phyloP scores from a whole-genome alignment of 148 eudicot genomes.

The Rhododendron molle region DNA sequence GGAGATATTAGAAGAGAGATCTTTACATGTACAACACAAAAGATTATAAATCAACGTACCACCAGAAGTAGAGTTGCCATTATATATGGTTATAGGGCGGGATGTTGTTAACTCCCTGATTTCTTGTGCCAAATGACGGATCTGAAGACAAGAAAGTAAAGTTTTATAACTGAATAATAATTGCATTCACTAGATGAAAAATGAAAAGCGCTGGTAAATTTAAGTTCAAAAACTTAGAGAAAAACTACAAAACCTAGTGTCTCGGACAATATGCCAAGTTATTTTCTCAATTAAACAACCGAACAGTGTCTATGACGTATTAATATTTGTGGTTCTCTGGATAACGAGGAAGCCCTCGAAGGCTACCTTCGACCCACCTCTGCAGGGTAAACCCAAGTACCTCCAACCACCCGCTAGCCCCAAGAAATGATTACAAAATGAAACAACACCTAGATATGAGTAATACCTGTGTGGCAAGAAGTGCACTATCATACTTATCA shows the following conservation, averaged over 20 bases:
- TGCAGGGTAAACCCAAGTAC: neutral
- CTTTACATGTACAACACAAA: neutral
- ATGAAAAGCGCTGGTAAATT: neutral
- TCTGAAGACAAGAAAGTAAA: slow-evolving; percentile 34
- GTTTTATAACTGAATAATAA: neutral
- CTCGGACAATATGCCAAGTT: neutral
- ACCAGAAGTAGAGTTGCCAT: slow-evolving; percentile 54
- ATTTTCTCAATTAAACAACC: neutral
- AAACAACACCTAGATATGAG: neutral
- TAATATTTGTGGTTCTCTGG: neutral
- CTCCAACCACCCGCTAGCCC: neutral
- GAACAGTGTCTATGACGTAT: neutral
- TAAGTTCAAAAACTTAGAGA: neutral
- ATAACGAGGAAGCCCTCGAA: neutral
- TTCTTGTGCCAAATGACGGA: slow-evolving; percentile 85
- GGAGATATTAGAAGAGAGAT: neutral
- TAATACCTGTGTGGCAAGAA: slow-evolving; percentile 81
- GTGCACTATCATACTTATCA: slow-evolving; percentile 56
- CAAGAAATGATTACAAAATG: neutral
- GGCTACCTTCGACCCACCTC: neutral
- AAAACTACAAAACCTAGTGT: neutral
- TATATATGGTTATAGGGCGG: slow-evolving; percentile 63
- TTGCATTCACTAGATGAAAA: neutral
- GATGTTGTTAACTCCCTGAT: slow-evolving; percentile 65
- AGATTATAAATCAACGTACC: slow-evolving; percentile 37